Conservation (phyloP, 1,284 basidiomycete genomes). For the Austropuccinia psidii region DNA sequence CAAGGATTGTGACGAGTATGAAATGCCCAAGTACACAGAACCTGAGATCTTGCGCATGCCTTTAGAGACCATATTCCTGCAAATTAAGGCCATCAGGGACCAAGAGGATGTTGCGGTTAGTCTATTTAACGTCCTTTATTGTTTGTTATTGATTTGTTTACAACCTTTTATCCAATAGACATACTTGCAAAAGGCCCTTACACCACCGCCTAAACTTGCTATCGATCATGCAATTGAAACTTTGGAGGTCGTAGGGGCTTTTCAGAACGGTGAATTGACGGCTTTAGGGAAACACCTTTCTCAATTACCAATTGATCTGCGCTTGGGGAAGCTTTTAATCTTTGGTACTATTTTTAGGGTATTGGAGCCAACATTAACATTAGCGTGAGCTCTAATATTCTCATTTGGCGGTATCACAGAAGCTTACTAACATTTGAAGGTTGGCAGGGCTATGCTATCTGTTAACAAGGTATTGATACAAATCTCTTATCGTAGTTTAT, state of each 20-base stretch:
- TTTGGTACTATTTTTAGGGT: conserved; percentile 45
- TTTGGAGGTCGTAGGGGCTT: conserved; percentile 69
- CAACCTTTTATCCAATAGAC: conserved; percentile 43
- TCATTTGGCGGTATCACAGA: conserved; percentile 54
- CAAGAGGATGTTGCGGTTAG: conserved; percentile 67
- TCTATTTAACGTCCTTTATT: conserved; percentile 40
- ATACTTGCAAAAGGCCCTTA: conserved; percentile 67
- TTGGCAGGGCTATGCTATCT: conserved; percentile 22
- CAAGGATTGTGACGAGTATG: conserved; percentile 17
- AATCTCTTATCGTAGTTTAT: neutral
- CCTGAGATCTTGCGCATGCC: conserved; percentile 88
- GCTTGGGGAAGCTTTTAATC: conserved; percentile 66
- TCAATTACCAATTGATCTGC: conserved; percentile 76
- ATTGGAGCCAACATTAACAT: conserved; percentile 44
- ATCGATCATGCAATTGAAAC: conserved; percentile 71
- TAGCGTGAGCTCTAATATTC: conserved; percentile 48
- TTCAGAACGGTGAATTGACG: conserved; percentile 61
- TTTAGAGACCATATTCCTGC: conserved; percentile 70
- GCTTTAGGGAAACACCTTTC: conserved; percentile 75
- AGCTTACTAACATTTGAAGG: neutral
- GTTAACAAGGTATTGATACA: conserved; percentile 15
- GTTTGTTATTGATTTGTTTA: neutral
- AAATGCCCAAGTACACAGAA: neutral
- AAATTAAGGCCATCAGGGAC: conserved; percentile 73
- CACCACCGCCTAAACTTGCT: conserved; percentile 68